Conservation (phyloP, 108 stramenopile genomes). For the Craspedostauros australis region DNA sequence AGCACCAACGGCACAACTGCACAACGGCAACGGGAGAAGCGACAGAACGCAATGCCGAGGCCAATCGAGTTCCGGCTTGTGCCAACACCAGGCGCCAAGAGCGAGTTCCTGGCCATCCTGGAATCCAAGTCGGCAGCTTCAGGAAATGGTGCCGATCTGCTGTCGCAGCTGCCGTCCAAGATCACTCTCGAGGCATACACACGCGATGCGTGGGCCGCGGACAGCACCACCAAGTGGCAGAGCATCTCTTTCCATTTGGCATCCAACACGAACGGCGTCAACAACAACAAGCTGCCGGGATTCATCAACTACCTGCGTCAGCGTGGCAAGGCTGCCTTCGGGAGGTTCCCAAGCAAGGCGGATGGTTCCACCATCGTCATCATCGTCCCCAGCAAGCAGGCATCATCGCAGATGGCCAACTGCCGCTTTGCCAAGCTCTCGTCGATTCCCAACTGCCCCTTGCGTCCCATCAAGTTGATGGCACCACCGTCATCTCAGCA, state of each 20-base stretch:
- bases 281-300: slow-evolving; percentile 67
- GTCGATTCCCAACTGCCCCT: slow-evolving; percentile 24
- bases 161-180: neutral
- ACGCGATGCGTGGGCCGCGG: slow-evolving; percentile 65
- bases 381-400: slow-evolving; percentile 61
- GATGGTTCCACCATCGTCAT: slow-evolving; percentile 24
- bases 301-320: slow-evolving; percentile 63
- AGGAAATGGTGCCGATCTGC: slow-evolving; percentile 2
- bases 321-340: slow-evolving; percentile 69
- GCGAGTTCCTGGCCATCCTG: slow-evolving; percentile 66
- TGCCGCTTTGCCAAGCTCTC: slow-evolving; percentile 31
- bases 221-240: slow-evolving; percentile 10
- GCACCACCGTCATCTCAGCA: too few relatives aligned
- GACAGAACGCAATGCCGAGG: too few relatives aligned
- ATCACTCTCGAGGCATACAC: slow-evolving; percentile 71
- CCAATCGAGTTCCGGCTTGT: slow-evolving; percentile 28
- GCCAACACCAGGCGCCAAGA: slow-evolving; percentile 56
- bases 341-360: slow-evolving; percentile 36
- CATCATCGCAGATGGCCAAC: slow-evolving; percentile 12
- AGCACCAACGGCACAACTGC: too few relatives aligned
- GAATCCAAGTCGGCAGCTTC: slow-evolving; percentile 11
- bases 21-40: too few relatives aligned
- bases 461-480: slow-evolving; percentile 22
- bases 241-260: too few relatives aligned
- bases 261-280: slow-evolving; percentile 42